Evolutionary conservation across 2,329 filamentous ascomycete species (phyloP), one percentile per base, ranked within the genome.

Genomic region (Truncatella angustata): DNA sequence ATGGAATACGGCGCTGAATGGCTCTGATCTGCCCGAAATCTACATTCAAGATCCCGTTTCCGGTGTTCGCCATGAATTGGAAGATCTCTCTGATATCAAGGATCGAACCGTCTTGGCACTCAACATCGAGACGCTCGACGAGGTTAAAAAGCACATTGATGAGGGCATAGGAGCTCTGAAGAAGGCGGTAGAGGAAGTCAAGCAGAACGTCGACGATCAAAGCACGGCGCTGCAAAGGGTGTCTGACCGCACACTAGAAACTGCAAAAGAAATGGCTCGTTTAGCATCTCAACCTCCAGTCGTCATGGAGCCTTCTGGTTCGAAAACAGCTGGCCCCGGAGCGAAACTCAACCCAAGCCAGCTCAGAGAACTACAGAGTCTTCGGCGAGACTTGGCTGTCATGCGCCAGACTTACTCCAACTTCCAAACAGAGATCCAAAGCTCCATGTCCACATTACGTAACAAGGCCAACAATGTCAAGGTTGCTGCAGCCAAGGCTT

Each of bases 11-110:
- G 92, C 97, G 61, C 88, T 91, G 55, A 95, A 97, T 63, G 94
- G 94, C 6, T 84, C 85, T 12, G 94, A 99, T 66, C 74, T 99
- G 42, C 94, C 94, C 0, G 94, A 99, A 62, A 97, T 99, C 14
- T 97, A 99, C 68, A 94, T 99, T 14, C 94, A 99, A 68, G 94
- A 99, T 67, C 88, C 92, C 0, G 82, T 97, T 2, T 97, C 94
- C 7, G 94, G 94, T 1, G 89, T 99, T n/a, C 87, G 94, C 14
- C 93, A 99, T 68, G 94, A 99, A 72, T 75, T 99, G 21, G 94
- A 99, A 68, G 94, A 99, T 65, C 76, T 99, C 26, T 83, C 78
- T 16, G 94, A 99, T 66, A 89, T 99, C 63, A 97, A 96, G 71
- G 94, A 99, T 67, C 84, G 93, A 26, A 91, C 91, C 1, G 94